Evolutionary conservation across 306 rosid species (phyloP), one percentile per base, ranked within the genome.

Genomic region (Glycyrrhiza uralensis): DNA sequence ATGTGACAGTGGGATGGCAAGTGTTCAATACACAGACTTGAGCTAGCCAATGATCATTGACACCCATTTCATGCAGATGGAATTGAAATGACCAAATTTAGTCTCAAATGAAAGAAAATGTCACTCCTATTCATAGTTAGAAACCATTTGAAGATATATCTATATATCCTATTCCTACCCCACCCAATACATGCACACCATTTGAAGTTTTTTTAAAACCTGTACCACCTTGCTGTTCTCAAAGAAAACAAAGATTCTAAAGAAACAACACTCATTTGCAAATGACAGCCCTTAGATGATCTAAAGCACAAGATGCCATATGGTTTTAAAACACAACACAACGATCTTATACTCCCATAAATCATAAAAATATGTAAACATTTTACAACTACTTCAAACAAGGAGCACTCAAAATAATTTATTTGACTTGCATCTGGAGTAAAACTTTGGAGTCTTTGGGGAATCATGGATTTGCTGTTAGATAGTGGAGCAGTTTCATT

Each of bases 11-110:
- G 50, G 63, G 38, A 66, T 35, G 63, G 51, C 69, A 59, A 81
- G 63, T 50, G 19, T 41, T 60, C 35, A 65, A 26, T 51, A 39
- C 36, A 58, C 50, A 58, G 58, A 28, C 66, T 41, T 52, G 54
- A 75, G 42, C 56, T 35, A 56, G 38, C 74, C 60, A 29, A 32
- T 14, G 3, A 64, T 55, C 71, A 36, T 42, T 46, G 66, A 32
- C 51, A 47, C 30, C 18, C 23, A 41, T 38, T 20, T 36, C 64
- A 46, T 35, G 57, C 63, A 45, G 49, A 51, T 54, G n/a, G 42
- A 76, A 47, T 45, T 62, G 15, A 65, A 28, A 57, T 56, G 50
- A 70, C 65, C 36, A 15, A 42, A 55, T 58, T 44, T 69, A 44
- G 30, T 19, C 36, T 62, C 14, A 47, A 55, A 6, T 55, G n/a